Conservation (phyloP, 768 basidiomycete species). For the Termitomyces sp. region DNA sequence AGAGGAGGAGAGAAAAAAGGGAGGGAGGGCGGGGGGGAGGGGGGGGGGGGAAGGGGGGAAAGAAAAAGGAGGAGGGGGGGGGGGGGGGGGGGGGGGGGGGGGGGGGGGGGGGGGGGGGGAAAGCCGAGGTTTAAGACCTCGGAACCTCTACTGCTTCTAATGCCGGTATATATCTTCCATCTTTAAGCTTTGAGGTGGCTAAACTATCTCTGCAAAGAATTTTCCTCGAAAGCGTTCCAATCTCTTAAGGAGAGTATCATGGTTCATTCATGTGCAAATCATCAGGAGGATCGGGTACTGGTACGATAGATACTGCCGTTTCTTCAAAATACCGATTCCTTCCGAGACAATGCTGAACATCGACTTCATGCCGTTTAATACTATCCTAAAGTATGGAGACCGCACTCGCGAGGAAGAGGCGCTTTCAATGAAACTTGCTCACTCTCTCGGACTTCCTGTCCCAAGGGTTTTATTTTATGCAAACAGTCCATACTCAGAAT, state of each 20-base stretch:
- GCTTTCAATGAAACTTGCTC: constrained; percentile 3
- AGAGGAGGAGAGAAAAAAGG: too few species aligned
- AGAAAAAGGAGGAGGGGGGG: too few species aligned
- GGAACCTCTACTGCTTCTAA: background rate
- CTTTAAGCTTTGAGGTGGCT: background rate
- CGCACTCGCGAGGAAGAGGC: constrained; percentile 5
- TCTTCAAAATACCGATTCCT: background rate
- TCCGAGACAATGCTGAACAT: background rate
- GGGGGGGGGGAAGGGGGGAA: too few species aligned
- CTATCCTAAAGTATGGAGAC: background rate
- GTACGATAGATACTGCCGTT: background rate
- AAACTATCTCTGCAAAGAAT: background rate
- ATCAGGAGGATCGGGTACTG: background rate
- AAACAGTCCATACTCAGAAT: background rate
- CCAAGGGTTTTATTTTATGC: constrained; percentile 5
- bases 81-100: too few species aligned
- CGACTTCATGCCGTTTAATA: constrained; percentile 2
- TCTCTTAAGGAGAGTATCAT: background rate
- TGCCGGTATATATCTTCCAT: background rate
- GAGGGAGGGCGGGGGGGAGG: too few species aligned
- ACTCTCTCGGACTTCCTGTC: constrained; percentile 4
- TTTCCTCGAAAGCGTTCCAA: background rate
- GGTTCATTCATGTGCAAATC: background rate
- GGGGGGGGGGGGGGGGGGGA: too few species aligned
- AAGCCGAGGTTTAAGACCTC: too few species aligned